Conservation (phyloP, 177 flowering plant species). For the Vitis hybrid region DNA sequence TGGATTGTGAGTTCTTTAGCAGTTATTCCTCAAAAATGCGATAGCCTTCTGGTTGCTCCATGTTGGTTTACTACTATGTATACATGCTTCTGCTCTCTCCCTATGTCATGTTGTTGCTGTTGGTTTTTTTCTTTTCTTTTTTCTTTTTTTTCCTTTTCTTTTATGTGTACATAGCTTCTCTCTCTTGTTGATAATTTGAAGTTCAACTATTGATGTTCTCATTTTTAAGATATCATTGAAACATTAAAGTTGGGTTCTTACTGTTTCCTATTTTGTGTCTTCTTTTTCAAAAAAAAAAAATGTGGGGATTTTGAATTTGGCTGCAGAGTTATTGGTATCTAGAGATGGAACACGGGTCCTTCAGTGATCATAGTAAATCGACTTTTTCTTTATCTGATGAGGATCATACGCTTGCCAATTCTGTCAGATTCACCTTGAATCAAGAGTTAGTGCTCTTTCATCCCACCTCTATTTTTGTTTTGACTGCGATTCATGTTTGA, state of each 20-base stretch:
- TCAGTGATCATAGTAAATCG: constrained; percentile 26
- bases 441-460: constrained; percentile 62
- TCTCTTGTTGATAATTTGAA: no score
- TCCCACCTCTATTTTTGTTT: neutral
- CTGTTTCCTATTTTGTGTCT: neutral
- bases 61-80: no score
- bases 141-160: no score
- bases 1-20: no score
- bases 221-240: no score
- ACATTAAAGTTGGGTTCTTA: neutral
- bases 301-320: neutral
- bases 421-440: constrained; percentile 70
- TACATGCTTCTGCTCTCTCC: no score
- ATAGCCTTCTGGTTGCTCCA: no score
- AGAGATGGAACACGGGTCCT: constrained; percentile 30
- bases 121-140: no score
- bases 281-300: neutral
- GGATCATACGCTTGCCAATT: constrained; percentile 89
- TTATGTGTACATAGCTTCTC: no score
- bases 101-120: no score
- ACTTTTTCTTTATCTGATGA: constrained; percentile 78
- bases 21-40: no score
- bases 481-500: neutral
- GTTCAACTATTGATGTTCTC: no score
- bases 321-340: neutral